Base-by-base conservation (phyloP, 768 basidiomycete species). In the Pleurotus citrinopileatus region DNA sequence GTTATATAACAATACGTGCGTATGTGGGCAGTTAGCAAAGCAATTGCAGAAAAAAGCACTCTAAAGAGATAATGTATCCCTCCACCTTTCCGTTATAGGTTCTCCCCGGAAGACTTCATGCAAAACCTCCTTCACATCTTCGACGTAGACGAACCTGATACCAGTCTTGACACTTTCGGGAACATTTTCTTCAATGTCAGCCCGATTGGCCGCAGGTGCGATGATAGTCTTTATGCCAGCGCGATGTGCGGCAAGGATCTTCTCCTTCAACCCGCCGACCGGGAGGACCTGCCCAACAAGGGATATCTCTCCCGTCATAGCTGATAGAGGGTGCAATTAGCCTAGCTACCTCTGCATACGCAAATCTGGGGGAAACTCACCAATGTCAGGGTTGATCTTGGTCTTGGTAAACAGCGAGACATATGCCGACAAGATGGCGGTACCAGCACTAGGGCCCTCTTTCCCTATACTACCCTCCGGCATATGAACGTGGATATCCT, bases 251-350 rank as follows among this genome's bases (percentile, higher is more conserved):
- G 96, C 96, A 1, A 98, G 81, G 57, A 96, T 94, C 77, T 97
- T 95, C 73, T 93, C 91, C 74, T 97, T 98, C 58, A 98, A 71
- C 0, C 96, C 96, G 6, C 96, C 96, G 8, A 99, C 96, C 2
- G 96, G 93, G 1, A 97, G 79, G 7, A 99, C 96, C 69, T 97
- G 94, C 0, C 97, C 97, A 0, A 94, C 88, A 13, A 99, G 84
- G 1, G 95, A 94, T 54, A 99, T 94, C 70, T 99, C 97, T 13
- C 97, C 97, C 0, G 97, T 98, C 94, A 98, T 95, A 4, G 97
- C 94, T 94, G 56, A 0, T 48, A 27, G 52, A 19, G 50, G 52
- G 27, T 42, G 38, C 34, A 8, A 10, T 43, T 29, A 22, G 23
- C 20, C n/a, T n/a, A n/a, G n/a, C n/a, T n/a, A 28, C 26, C 7